Evolutionary conservation across 106 monocot species (phyloP), one percentile per base, ranked within the genome.

Genomic region (Dendrobium officinale): DNA sequence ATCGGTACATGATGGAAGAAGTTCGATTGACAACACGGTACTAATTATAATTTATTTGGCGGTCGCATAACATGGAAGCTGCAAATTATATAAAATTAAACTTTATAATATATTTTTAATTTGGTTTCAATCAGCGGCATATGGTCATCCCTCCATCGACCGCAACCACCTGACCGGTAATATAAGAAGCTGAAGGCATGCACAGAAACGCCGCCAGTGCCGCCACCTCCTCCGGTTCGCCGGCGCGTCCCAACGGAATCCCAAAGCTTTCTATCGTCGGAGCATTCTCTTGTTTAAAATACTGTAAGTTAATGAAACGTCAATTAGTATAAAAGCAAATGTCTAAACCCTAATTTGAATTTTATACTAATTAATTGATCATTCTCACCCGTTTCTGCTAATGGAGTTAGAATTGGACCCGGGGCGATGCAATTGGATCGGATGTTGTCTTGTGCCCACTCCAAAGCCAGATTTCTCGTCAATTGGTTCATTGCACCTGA

Each of bases 71-170:
- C 37, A 37, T 37, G 37, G 37, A 37, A 37, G 37, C 37, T 37
- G 37, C 37, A 37, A 37, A 37, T 37, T 37, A 37, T 37, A 3
- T 3, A 37, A 37, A 37, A 37, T 37, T 37, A 37, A 37, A 37
- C 37, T 37, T 45, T 45, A 7, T 45, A 45, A 45, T 45, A 9
- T 45, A 51, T 13, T 13, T 51, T 13, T 13, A 6, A 45, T 45
- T 51, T 15, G 2, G 10, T 51, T 13, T 10, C 51, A 15, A 51
- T 51, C 15, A 51, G 51, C 51, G 15, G 51, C 51, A 51, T 22
- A 83, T 77, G 43, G 78, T 54, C 77, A 83, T 70, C 19, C 83
- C 83, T n/a, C 83, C 83, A 72, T 83, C 78, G n/a, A 83, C 78
- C 6, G 72, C 42, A 37, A 83, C 72, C 4, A 78, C 68, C 67